Evolutionary conservation across 768 basidiomycete species (phyloP).

Genomic region (Nidularia sp.): DNA sequence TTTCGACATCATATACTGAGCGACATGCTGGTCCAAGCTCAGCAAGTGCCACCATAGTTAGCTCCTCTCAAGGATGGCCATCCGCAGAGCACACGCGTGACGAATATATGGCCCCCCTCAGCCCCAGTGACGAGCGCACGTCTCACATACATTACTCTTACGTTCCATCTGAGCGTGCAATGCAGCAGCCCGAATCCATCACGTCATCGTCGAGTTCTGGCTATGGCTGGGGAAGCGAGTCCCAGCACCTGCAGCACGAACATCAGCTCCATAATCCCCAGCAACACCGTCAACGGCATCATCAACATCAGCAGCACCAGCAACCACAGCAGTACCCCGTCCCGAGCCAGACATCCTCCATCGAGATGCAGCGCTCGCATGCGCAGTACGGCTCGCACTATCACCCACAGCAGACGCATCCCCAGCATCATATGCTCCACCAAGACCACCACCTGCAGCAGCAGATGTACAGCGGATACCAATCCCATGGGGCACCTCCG

Average conservation of each 20-base stretch:
- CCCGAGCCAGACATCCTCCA: background rate
- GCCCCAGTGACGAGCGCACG: slow-evolving; percentile 2
- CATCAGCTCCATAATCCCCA: slow-evolving; percentile 11
- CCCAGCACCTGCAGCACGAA: slow-evolving; percentile 1
- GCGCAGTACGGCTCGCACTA: background rate
- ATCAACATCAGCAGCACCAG: slow-evolving; percentile 10
- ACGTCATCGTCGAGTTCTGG: background rate
- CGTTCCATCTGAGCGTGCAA: slow-evolving; percentile 10
- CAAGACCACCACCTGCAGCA: slow-evolving; percentile 8
- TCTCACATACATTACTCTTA: slow-evolving; percentile 11
- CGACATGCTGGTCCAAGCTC: background rate
- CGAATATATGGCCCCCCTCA: slow-evolving; percentile 1
- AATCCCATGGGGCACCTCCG: slow-evolving; percentile 14
- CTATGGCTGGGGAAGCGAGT: background rate
- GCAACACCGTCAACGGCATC: slow-evolving; percentile 6
- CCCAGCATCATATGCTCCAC: slow-evolving; percentile 8
- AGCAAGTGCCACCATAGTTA: background rate
- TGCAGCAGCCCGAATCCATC: slow-evolving; percentile 3
- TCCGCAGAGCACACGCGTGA: background rate
- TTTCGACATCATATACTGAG: background rate
- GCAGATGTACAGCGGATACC: slow-evolving; percentile 6
- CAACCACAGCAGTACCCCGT: background rate
- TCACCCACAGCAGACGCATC: slow-evolving; percentile 11
- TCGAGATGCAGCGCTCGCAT: background rate
- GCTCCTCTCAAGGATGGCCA: background rate